Base-by-base conservation (phyloP, 805 yeast genomes). In the Yueomyces sinensis region DNA sequence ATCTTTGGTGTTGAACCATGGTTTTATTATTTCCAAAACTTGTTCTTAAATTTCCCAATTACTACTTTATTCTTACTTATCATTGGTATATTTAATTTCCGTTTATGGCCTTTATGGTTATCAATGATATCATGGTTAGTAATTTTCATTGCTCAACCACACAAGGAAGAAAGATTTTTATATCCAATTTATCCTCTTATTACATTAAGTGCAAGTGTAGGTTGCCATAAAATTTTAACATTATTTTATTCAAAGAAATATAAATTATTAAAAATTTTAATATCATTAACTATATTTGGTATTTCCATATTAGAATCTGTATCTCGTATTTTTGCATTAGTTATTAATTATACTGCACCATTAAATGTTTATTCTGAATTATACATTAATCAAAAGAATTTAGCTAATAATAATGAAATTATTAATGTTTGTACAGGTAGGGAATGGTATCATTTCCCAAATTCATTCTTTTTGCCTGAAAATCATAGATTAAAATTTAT, bases 381-480 rank as follows among this genome's bases (percentile, higher is more conserved):
- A 16, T 36, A n/a, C 4, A 19, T 31, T 17, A 13, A 11, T 11
- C 22, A 31, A 2, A 25, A 5, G 6, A 27, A 14, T 4, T 15
- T 7, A n/a, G 22, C 43, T 69, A 9, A 29, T 17, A 13, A 13
- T 14, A 17, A 18, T 7, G 15, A 23, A 14, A 19, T 13, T n/a
- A 60, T 58, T 27, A 78, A 74, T 43, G 78, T 89, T 0, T 89
- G 97, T 56, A 66, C 81, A n/a, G 96, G 95, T 2, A 69, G 94
- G 38, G 96, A 89, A 59, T 87, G 96, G 96, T 84, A 83, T 49
- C 81, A 89, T 50, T 87, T 63, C 56, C 95, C 97, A 9, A 75
- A 82, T 1, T 86, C 95, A 0, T 82, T 86, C 52, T 83, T 87
- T 50, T 59, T 89, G 17, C 76, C 82, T 3, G 67, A 70, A 4